Evolutionary conservation across 2,329 filamentous ascomycete genomes (phyloP).

Genomic region (Apiospora koreana): DNA sequence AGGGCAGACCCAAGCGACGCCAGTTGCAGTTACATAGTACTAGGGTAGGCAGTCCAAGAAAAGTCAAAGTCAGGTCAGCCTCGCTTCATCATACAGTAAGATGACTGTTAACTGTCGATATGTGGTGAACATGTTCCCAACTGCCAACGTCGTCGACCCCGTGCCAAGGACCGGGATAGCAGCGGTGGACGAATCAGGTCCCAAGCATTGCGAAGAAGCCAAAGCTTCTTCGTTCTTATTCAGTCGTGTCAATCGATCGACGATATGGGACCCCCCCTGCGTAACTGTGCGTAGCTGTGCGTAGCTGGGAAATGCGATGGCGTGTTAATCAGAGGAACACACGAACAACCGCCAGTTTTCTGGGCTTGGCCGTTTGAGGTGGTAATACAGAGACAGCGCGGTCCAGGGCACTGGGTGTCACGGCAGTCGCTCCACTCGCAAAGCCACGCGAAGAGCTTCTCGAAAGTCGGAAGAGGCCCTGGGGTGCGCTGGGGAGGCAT

Average conservation of each 20-base stretch:
- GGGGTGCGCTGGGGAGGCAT: background rate
- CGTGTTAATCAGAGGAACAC: background rate
- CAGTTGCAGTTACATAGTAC: background rate
- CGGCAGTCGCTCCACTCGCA: background rate
- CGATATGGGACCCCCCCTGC: background rate
- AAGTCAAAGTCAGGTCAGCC: conserved; percentile 5
- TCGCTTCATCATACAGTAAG: background rate
- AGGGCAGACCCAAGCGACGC: conserved; percentile 1
- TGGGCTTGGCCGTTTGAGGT: conserved; percentile 5
- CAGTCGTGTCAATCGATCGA: background rate
- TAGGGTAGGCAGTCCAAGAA: background rate
- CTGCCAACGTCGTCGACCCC: background rate
- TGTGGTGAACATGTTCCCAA: background rate
- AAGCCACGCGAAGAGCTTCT: background rate
- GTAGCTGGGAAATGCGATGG: background rate
- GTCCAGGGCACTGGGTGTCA: background rate
- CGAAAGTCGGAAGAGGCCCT: background rate
- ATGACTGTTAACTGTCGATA: background rate
- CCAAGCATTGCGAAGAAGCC: background rate
- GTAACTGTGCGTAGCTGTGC: background rate
- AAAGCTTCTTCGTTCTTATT: background rate
- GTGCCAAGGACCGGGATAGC: conserved; percentile 1
- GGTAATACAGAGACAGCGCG: background rate
- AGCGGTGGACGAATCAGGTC: background rate
- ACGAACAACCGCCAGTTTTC: background rate